Base-by-base conservation (phyloP, 108 stramenopile genomes). In the Cyclotella distinguenda region DNA sequence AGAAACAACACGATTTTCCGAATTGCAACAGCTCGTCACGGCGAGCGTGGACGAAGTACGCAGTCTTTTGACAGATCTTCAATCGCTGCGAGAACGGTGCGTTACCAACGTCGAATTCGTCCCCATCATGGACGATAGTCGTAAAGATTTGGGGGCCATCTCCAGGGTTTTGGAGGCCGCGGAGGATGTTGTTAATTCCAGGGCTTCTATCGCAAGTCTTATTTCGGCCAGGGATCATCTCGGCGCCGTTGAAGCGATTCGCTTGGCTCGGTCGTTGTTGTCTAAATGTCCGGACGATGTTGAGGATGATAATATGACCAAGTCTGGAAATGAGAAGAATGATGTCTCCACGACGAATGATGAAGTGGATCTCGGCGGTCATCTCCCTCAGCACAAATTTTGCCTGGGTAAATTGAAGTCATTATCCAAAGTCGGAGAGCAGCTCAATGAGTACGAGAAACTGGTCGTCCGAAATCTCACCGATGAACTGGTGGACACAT, bases 1-100 rank as follows among this genome's bases (percentile, higher is more conserved):
- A 22, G 94, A 95, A 70, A 91, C 90, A 6, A 87, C 85, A 33
- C 79, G 90, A 1, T 95, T 95, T 60, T 82, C 83, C 3, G 78
- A 89, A 64, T 61, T 95, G 26, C 80, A 89, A 48, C 52, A 74
- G 8, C 70, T 84, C 36, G 86, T 91, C 26, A 74, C 81, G 9
- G 66, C 62, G n/a, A 70, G 83, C 26, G 63, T 90, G 32, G 67
- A 79, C 19, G 86, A 95, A 53, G 87, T 90, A n/a, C 66, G 72
- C 11, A 45, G 39, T 22, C 50, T 95, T 48, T 65, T 86, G 22
- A 58, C 34, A 1, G 65, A 64, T 34, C 39, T 92, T 38, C 74
- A 80, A 44, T 65, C 74, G 11, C 59, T 88, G 22, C 78, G 82
- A 32, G 78, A 85, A 42, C 69, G 77, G 16, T 56, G 59, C 32